Conservation (phyloP, 2,329 filamentous ascomycete species). For the Penicillium sp. region DNA sequence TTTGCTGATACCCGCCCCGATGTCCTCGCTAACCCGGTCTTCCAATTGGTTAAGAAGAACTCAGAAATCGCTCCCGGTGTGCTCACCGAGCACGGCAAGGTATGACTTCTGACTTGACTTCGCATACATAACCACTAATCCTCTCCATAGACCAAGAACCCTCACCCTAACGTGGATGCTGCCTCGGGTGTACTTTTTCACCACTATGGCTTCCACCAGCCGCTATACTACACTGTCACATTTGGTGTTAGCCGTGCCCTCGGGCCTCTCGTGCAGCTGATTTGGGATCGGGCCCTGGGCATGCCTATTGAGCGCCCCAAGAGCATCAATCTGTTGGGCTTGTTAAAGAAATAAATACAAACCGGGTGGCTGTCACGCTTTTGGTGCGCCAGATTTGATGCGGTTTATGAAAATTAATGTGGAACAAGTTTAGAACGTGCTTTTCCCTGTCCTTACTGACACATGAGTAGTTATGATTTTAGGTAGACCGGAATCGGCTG, state of each 20-base stretch:
- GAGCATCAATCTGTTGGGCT: conserved; percentile 87
- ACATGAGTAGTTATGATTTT: too few species aligned
- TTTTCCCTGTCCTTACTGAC: too few species aligned
- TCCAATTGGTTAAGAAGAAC: conserved; percentile 91
- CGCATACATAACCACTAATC: not conserved
- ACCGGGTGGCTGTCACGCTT: too few species aligned
- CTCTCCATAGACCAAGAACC: conserved; percentile 73
- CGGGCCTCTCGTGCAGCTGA: conserved; percentile 86
- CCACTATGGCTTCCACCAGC: conserved; percentile 97
- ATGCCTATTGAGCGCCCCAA: conserved; percentile 96
- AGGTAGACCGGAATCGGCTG: too few species aligned
- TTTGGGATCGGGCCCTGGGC: conserved; percentile 93
- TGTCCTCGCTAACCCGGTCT: conserved; percentile 83
- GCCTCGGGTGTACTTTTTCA: conserved; percentile 93
- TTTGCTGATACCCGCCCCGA: conserved; percentile 82
- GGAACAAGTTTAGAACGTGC: too few species aligned
- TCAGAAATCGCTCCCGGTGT: conserved; percentile 87
- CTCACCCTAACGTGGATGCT: conserved; percentile 94
- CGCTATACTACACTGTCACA: conserved; percentile 81
- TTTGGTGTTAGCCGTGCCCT: conserved; percentile 68
- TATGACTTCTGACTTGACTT: conserved; percentile 28
- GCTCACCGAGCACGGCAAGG: conserved; percentile 89
- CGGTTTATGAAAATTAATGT: too few species aligned
- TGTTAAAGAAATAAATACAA: conserved; percentile 62
- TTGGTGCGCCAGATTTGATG: too few species aligned